phyloP scores from a whole-genome alignment of 2,329 filamentous ascomycete species.

The Septoria petroselini region DNA sequence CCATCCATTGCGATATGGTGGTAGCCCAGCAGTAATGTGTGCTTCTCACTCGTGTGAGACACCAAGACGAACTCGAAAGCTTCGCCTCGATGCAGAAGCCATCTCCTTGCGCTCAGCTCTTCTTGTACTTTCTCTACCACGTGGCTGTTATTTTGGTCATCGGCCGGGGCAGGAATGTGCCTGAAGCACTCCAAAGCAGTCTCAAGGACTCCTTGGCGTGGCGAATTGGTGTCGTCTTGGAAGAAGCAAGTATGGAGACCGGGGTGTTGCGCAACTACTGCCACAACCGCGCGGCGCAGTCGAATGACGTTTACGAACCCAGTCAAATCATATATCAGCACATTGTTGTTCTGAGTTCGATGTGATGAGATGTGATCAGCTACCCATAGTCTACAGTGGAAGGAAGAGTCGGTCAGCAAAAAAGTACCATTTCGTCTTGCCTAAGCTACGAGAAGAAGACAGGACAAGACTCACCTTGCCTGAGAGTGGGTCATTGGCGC shows the following conservation, averaged over 20 bases:
- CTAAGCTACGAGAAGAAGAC: constrained; percentile 7
- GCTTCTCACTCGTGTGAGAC: constrained; percentile 12
- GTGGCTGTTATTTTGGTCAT: background rate
- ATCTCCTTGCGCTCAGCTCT: constrained; percentile 14
- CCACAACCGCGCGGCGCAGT: constrained; percentile 18
- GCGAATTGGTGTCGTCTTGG: constrained; percentile 18
- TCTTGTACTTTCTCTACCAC: background rate
- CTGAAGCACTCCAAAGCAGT: constrained; percentile 16
- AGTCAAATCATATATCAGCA: constrained; percentile 17
- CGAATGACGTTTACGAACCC: constrained; percentile 18
- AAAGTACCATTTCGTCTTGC: background rate
- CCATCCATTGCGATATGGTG: constrained; percentile 41
- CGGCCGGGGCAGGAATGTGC: constrained; percentile 5
- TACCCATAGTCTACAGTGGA: constrained; percentile 18
- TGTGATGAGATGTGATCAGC: constrained; percentile 20
- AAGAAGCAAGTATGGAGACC: constrained; percentile 23
- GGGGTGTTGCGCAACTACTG: constrained; percentile 18
- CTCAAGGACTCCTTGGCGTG: constrained; percentile 21
- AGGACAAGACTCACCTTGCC: constrained; percentile 23
- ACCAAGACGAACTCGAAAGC: constrained; percentile 27
- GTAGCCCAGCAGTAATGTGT: constrained; percentile 31
- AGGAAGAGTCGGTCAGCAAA: constrained; percentile 10
- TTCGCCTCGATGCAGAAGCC: constrained; percentile 26
- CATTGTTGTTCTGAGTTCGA: constrained; percentile 20
- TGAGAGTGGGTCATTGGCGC: constrained; percentile 25